phyloP scores from a whole-genome alignment of 2,329 filamentous ascomycete species.

The Calonectria pteridis region DNA sequence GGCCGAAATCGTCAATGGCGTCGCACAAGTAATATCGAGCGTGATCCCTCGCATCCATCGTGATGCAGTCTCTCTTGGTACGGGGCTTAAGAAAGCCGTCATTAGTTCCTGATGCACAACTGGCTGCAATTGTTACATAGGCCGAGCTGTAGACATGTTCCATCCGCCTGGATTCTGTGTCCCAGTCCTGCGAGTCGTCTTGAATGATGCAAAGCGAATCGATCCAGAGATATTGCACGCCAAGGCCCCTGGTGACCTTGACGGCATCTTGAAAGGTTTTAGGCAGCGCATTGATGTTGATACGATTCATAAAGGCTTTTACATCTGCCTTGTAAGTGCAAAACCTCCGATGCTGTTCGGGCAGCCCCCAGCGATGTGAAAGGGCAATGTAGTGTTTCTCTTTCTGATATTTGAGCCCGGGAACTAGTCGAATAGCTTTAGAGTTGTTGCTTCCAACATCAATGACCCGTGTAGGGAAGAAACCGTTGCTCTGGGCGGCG shows the following conservation, averaged over 20 bases:
- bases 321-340: not conserved
- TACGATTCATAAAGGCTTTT: not conserved
- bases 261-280: conserved; percentile 8
- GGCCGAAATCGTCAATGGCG: conserved; percentile 31
- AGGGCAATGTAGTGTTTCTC: not conserved
- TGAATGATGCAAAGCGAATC: conserved; percentile 19
- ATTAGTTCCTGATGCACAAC: not conserved
- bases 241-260: not conserved
- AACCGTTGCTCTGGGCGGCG: not conserved
- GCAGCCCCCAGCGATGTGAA: not conserved
- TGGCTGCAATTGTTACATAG: not conserved
- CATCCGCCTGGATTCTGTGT: not conserved
- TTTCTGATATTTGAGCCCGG: not conserved
- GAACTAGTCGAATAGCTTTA: not conserved
- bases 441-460: not conserved
- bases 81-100: conserved; percentile 16
- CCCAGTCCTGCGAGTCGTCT: not conserved
- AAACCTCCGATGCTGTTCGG: not conserved
- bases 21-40: conserved; percentile 24
- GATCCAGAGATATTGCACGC: conserved; percentile 5
- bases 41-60: not conserved
- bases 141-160: not conserved
- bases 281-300: not conserved
- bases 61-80: not conserved
- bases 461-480: not conserved